Evolutionary conservation across 352 stramenopile genomes (phyloP).

Genomic region (Peronospora belbahrii): DNA sequence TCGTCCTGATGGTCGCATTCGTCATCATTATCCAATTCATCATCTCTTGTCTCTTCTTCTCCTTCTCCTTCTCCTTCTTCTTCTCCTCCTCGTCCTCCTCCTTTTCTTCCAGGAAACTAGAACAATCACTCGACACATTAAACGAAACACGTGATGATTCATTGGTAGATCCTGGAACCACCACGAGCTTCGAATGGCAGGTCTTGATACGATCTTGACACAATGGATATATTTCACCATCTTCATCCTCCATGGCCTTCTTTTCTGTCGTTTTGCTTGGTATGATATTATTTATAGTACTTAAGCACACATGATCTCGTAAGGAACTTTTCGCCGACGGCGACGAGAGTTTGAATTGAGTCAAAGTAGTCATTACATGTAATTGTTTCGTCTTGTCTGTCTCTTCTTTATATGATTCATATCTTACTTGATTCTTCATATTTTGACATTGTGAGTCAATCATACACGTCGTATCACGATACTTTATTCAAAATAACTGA

Average conservation of each 20-base stretch:
- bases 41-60: constrained; percentile 16
- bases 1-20: no score
- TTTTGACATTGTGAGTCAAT: no score
- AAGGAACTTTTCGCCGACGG: constrained; percentile 21
- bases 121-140: constrained; percentile 22
- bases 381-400: no score
- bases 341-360: neutral
- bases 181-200: constrained; percentile 59
- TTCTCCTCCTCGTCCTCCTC: no score
- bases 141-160: constrained; percentile 1
- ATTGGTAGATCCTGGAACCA: constrained; percentile 25
- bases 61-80: no score
- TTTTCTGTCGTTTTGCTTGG: constrained; percentile 14
- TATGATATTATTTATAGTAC: no score
- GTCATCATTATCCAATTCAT: constrained; percentile 1
- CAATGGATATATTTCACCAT: constrained; percentile 15
- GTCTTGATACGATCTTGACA: constrained; percentile 59
- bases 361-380: neutral
- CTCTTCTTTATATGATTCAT: neutral
- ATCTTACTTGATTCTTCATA: no score
- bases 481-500: no score
- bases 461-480: no score
- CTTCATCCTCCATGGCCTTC: constrained; percentile 10
- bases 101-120: no score
- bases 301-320: no score